Conservation (phyloP, 768 basidiomycete species). For the Peribolospora kevripleyi region DNA sequence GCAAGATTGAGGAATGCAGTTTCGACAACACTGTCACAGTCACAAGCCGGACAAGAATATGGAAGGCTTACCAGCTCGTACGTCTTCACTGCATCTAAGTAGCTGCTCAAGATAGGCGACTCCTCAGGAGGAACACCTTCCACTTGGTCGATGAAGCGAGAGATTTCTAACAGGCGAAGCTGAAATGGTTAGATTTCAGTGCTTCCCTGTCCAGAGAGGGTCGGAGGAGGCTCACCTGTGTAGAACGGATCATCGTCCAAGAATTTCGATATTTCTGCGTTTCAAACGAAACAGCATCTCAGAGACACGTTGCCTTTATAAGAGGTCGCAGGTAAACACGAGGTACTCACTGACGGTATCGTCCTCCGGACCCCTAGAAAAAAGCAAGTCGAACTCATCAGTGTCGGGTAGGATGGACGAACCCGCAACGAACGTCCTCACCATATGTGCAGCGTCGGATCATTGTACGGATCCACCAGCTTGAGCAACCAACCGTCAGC, state of each 20-base stretch:
- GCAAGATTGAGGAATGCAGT: too few relatives aligned
- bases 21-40: too few relatives aligned
- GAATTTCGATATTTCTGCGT: conserved; percentile 44
- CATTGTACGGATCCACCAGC: conserved; percentile 56
- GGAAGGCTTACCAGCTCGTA: conserved; percentile 2
- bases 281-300: conserved; percentile 27
- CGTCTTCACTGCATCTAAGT: conserved; percentile 5
- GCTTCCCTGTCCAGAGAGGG: conserved; percentile 2
- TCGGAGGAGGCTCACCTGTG: background rate
- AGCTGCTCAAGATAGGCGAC: too few relatives aligned
- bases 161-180: conserved; percentile 2
- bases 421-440: conserved; percentile 30
- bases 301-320: background rate
- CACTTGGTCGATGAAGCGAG: too few relatives aligned
- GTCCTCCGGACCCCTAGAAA: conserved; percentile 15
- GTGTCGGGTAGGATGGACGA: conserved; percentile 15
- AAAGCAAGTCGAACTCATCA: conserved; percentile 20
- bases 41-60: too few relatives aligned
- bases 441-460: conserved; percentile 61
- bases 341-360: conserved; percentile 8
- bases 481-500: conserved; percentile 52
- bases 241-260: conserved; percentile 62
- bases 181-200: conserved; percentile 1
- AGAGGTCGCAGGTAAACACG: background rate
- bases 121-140: too few relatives aligned